Conservation (phyloP, 495 filamentous ascomycete genomes). For the Amniculicola lignicola region DNA sequence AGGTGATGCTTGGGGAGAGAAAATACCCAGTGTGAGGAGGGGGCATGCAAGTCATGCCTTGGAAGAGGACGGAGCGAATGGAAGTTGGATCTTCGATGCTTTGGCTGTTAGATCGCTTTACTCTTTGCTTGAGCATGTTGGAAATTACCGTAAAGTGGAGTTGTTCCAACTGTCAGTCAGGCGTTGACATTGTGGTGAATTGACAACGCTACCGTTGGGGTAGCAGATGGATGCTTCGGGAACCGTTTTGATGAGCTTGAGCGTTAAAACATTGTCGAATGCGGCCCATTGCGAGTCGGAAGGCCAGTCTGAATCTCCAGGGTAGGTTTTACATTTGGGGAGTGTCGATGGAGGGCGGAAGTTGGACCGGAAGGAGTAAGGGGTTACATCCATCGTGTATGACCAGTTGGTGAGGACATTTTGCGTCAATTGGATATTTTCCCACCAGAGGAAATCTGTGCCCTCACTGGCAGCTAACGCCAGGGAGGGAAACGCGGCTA, state of each 20-base stretch:
- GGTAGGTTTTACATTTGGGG: constrained; percentile 20
- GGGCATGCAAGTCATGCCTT: constrained; percentile 15
- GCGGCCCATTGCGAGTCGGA: constrained; percentile 1
- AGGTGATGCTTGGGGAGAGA: background rate
- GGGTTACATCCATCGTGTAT: too few species aligned
- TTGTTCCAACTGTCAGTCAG: background rate
- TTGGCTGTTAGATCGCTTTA: too few species aligned
- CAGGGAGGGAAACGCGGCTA: too few species aligned
- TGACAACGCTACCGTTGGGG: background rate
- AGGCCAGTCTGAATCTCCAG: constrained; percentile 17
- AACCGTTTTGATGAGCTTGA: constrained; percentile 13
- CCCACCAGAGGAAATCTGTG: too few species aligned
- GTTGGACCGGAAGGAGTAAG: too few species aligned
- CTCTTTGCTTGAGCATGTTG: too few species aligned
- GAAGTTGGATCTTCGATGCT: background rate
- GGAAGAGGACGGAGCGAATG: constrained; percentile 5
- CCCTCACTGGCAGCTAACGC: too few species aligned
- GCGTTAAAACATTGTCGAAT: constrained; percentile 8
- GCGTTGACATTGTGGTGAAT: background rate
- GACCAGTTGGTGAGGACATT: too few species aligned
- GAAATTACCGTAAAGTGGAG: background rate
- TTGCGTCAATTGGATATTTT: too few species aligned
- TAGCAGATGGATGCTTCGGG: constrained; percentile 21
- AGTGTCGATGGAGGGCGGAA: too few species aligned
- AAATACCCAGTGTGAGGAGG: background rate